Percentiles rank a stretch among this genome's conserved stretches.
Conservation (phyloP, 306 rosid genomes). For the Hippophae gyantsensis region DNA sequence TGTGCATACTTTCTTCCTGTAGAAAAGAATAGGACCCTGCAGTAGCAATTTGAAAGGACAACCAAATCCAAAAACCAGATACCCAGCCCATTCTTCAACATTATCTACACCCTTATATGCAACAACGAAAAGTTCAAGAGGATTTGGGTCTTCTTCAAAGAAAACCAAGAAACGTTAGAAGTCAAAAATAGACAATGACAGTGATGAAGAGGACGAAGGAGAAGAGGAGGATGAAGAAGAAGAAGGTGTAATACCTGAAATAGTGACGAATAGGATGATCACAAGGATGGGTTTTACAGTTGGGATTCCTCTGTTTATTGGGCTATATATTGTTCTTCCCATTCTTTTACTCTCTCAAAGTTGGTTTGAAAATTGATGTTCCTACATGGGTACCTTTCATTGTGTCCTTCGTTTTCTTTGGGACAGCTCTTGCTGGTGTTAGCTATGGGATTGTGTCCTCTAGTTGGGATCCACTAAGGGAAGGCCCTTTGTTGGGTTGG, state of each 20-base stretch:
- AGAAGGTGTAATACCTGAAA: constrained; percentile 65
- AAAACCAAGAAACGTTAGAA: constrained; percentile 20
- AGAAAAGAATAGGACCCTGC: constrained; percentile 12
- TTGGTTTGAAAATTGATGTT: constrained; percentile 68
- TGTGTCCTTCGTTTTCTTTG: constrained; percentile 78
- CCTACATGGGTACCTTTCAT: constrained; percentile 93
- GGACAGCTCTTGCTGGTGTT: constrained; percentile 78
- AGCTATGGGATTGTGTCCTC: constrained; percentile 96
- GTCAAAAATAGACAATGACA: constrained; percentile 5
- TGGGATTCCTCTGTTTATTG: constrained; percentile 59
- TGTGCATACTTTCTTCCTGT: constrained; percentile 23
- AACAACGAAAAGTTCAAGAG: constrained; percentile 50
- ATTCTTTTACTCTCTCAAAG: constrained; percentile 71
- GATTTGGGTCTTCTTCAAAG: constrained; percentile 62
- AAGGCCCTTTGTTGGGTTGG: constrained; percentile 64
- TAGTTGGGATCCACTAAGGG: constrained; percentile 77
- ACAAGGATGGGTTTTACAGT: constrained; percentile 68
- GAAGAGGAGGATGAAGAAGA: constrained; percentile 37
- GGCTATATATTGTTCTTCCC: constrained; percentile 68
- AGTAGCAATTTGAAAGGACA: constrained; percentile 16
- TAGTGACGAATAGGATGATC: constrained; percentile 88
- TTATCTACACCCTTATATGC: constrained; percentile 27
- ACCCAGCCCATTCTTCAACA: constrained; percentile 15
- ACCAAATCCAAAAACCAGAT: constrained; percentile 17
- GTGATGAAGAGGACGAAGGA: constrained; percentile 14